Conservation (phyloP, 164 flowering plant species). For the Stephania cephalantha region DNA sequence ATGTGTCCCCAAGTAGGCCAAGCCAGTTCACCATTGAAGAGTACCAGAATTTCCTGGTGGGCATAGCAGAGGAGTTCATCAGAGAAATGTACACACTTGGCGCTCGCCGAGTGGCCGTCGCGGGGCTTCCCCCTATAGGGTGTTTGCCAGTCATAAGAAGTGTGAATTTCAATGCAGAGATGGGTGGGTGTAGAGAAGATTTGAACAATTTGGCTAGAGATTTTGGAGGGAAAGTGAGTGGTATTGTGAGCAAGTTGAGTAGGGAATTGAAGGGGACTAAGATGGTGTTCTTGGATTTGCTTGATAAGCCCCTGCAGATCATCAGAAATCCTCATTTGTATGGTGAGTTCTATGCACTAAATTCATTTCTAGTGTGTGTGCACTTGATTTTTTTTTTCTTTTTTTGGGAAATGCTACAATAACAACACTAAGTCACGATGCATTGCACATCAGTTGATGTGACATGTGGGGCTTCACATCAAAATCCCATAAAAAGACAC, state of each 20-base stretch:
- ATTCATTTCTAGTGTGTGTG: too few species aligned
- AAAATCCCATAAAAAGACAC: too few species aligned
- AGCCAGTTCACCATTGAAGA: conserved; percentile 15
- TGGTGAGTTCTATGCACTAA: conserved; percentile 3
- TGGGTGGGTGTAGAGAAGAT: conserved; percentile 5
- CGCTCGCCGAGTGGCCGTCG: conserved; percentile 9
- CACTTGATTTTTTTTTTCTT: too few species aligned
- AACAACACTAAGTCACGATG: too few species aligned
- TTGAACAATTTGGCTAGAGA: conserved; percentile 10
- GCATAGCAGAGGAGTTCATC: conserved; percentile 6
- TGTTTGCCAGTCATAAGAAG: conserved; percentile 9
- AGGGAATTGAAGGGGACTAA: background rate
- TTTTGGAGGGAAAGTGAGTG: conserved; percentile 6
- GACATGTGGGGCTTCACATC: too few species aligned
- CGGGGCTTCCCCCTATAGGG: conserved; percentile 15
- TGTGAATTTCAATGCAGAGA: background rate
- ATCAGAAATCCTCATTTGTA: conserved; percentile 7
- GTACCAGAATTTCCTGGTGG: conserved; percentile 1
- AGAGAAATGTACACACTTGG: conserved; percentile 6
- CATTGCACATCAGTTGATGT: too few species aligned
- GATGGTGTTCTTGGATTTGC: background rate
- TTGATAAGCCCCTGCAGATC: background rate
- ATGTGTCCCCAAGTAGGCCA: background rate
- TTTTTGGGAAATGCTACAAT: too few species aligned
- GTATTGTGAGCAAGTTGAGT: background rate